phyloP scores from a whole-genome alignment of 2,329 filamentous ascomycete genomes.

The Aureobasidium sp. region DNA sequence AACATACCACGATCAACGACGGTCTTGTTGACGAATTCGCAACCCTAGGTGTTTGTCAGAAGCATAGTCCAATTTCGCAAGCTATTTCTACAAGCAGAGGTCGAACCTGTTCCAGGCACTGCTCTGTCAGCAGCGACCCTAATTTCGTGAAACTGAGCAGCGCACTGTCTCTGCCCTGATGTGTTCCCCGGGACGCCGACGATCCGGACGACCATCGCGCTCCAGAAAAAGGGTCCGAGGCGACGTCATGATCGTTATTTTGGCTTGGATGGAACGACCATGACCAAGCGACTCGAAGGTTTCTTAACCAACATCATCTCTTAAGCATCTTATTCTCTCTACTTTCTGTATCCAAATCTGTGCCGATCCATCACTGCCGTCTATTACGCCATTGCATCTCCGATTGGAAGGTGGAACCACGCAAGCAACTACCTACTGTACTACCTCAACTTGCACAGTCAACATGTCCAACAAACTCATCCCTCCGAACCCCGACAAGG shows the following conservation, averaged over 20 bases:
- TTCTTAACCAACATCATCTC: neutral
- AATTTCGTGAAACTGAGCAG: neutral
- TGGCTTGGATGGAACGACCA: neutral
- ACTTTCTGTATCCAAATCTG: neutral
- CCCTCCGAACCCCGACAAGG: slow-evolving; percentile 62
- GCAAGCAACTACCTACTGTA: neutral
- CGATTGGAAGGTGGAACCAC: neutral
- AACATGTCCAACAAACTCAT: slow-evolving; percentile 29
- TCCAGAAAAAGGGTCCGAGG: slow-evolving; percentile 3
- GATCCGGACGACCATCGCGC: neutral
- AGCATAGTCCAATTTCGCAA: neutral
- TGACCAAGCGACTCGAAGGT: neutral
- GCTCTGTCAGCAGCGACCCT: neutral
- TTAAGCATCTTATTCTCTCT: neutral
- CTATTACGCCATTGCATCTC: neutral
- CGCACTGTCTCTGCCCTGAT: neutral
- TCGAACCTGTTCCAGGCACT: neutral
- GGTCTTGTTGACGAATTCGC: neutral
- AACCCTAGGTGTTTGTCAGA: neutral
- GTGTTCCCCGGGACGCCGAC: neutral
- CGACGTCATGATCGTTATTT: slow-evolving; percentile 1
- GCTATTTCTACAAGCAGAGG: neutral
- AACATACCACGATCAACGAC: neutral
- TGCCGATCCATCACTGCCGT: neutral
- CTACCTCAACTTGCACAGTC: neutral